Evolutionary conservation across 2,329 filamentous ascomycete genomes (phyloP), one percentile per base, ranked within the genome.

Genomic region (Scedosporium aurantiacum): DNA sequence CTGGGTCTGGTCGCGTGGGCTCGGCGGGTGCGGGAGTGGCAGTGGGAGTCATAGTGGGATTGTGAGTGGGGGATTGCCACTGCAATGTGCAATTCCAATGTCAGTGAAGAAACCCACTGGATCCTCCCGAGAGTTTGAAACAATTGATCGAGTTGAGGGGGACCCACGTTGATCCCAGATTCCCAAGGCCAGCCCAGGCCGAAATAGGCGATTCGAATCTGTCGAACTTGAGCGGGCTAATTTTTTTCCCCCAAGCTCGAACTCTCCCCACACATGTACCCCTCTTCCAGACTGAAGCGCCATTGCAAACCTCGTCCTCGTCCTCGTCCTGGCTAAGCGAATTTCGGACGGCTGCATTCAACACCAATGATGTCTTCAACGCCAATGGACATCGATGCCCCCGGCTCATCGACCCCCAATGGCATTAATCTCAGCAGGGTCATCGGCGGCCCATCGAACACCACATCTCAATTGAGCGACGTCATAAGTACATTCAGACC

Each of bases 401-500:
- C 73, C 28, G 74, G 74, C 32, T 72, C 73, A 21, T 72, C 75
- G 12, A 70, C 73, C n/a, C 69, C 72, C 23, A 76, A 75, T 47
- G 57, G 62, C 58, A 75, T 75, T 65, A 80, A 80, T 64, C 81
- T 82, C 58, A 76, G 78, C 7, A 76, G 82, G 21, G 77, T 76
- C 10, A 66, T 82, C 21, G 75, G 74, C 52, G 67, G 68, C 55
- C 74, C 71, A 61, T 67, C 73, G 12, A 72, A 75, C 47, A 76
- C 76, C 62, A 82, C 81, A 5, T 84, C 87, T 12, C 89, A 89
- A 70, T 82, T 96, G 61, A 81, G 84, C 68, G 90, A 96, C 68
- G 81, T 94, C 66, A 87, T 96, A 67, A 79, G 83, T 43, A 85
- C 81, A 61, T 96, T 90, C 71, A 82, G 90, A 58, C 90, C 93